These are phyloP conservation scores for Phellinidium pouzarii DNA, from an alignment of 1,284 basidiomycete genomes.

Conservation along the genomic window DNA sequence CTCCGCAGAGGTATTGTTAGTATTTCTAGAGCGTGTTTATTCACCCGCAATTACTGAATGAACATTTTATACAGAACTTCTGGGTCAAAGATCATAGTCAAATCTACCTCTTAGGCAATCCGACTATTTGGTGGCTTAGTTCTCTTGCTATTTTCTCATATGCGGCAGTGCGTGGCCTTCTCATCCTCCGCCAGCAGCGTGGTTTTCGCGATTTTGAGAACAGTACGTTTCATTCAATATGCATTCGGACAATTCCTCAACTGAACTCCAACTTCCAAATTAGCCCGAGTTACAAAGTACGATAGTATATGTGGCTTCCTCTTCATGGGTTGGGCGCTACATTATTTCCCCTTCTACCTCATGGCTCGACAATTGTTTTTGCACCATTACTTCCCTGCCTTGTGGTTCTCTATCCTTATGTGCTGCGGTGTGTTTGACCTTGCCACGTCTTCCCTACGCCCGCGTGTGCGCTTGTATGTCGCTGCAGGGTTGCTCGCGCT, in stretches of 20 bases:
- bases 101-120: slow-evolving; percentile 94
- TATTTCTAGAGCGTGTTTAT: slow-evolving; percentile 19
- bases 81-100: slow-evolving; percentile 97
- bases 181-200: slow-evolving; percentile 85
- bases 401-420: slow-evolving; percentile 90
- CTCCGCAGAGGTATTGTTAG: slow-evolving; percentile 88
- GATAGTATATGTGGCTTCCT: slow-evolving; percentile 89
- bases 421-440: slow-evolving; percentile 81
- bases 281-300: slow-evolving; percentile 88
- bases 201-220: slow-evolving; percentile 89
- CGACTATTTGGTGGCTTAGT: slow-evolving; percentile 87
- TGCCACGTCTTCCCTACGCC: slow-evolving; percentile 71
- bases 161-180: slow-evolving; percentile 59
- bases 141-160: slow-evolving; percentile 69
- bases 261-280: slow-evolving; percentile 6
- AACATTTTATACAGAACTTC: slow-evolving; percentile 71
- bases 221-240: slow-evolving; percentile 49
- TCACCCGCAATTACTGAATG: slow-evolving; percentile 6
- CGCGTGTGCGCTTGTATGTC: slow-evolving; percentile 73
- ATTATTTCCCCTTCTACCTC: slow-evolving; percentile 95
- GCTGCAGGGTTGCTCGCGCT: slow-evolving; percentile 67
- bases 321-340: slow-evolving; percentile 87
- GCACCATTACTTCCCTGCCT: slow-evolving; percentile 94
- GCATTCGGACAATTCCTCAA: not conserved
- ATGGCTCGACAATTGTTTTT: slow-evolving; percentile 96